Conservation (phyloP, 371 early-diverging fungal genomes). For the Mucor circinelloides region DNA sequence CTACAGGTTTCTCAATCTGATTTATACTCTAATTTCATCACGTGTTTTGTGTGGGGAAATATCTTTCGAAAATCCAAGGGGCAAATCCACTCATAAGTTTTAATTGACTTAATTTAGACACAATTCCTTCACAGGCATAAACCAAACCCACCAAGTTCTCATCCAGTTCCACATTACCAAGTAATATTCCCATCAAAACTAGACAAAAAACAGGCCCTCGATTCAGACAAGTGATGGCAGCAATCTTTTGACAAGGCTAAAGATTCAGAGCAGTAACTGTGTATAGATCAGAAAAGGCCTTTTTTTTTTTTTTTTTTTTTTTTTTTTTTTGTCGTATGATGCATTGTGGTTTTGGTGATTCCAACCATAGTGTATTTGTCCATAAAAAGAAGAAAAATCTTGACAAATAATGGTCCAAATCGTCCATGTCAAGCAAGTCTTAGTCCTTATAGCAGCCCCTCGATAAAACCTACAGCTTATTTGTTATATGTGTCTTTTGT, state of each 20-base stretch:
- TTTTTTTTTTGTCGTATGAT: background rate
- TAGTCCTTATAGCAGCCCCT: background rate
- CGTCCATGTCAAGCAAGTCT: background rate
- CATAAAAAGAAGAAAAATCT: background rate
- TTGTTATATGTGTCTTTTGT: background rate
- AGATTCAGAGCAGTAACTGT: background rate
- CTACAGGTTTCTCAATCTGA: background rate
- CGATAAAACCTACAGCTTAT: background rate
- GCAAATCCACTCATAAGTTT: conserved; percentile 6
- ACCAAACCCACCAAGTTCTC: background rate
- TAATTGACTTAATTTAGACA: background rate
- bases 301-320: background rate
- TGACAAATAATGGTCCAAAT: background rate
- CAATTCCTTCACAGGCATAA: background rate
- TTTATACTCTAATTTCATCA: background rate
- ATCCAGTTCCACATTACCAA: background rate
- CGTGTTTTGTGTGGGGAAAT: conserved; percentile 4
- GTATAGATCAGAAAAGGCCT: background rate
- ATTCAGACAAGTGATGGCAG: too few species aligned
- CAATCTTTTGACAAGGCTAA: too few species aligned
- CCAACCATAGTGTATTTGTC: background rate
- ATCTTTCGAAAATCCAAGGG: background rate
- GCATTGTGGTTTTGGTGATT: background rate
- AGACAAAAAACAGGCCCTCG: too few species aligned
- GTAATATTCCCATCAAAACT: background rate